Evolutionary conservation across 345 rosid species (phyloP).

Genomic region (Citrus reticulata): DNA sequence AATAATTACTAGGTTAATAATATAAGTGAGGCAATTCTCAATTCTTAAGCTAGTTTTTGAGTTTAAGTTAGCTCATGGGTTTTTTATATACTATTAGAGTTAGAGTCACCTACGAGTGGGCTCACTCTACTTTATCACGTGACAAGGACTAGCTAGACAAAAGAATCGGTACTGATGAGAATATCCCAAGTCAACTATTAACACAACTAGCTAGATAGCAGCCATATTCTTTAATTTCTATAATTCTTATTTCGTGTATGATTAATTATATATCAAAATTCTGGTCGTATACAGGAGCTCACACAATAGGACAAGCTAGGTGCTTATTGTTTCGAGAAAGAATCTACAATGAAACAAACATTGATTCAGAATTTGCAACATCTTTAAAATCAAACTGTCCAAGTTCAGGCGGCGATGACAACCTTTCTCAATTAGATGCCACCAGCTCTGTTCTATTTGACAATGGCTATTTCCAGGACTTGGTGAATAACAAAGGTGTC

Average conservation of each 20-base stretch:
- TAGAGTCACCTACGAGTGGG: too few species aligned
- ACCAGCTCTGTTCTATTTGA: constrained; percentile 21
- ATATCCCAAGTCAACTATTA: too few species aligned
- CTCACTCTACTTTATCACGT: too few species aligned
- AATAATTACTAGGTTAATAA: too few species aligned
- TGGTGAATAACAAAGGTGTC: constrained; percentile 22
- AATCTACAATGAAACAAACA: constrained; percentile 15
- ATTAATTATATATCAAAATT: background rate
- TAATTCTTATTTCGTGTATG: background rate
- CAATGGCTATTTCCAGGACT: constrained; percentile 21
- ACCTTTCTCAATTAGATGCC: constrained; percentile 20
- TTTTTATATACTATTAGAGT: too few species aligned
- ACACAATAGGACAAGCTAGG: constrained; percentile 31
- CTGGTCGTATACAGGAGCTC: constrained; percentile 14
- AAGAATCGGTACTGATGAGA: too few species aligned
- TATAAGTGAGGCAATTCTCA: too few species aligned
- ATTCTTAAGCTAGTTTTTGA: too few species aligned
- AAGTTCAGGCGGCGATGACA: constrained; percentile 13
- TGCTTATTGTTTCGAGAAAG: constrained; percentile 20
- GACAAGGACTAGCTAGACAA: too few species aligned
- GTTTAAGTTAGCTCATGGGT: too few species aligned
- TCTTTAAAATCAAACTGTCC: constrained; percentile 26
- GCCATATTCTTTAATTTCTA: background rate
- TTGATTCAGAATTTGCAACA: constrained; percentile 16
- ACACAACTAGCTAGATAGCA: too few species aligned